phyloP scores from a whole-genome alignment of 2,329 filamentous ascomycete genomes.

The Diplodia scrobiculata region DNA sequence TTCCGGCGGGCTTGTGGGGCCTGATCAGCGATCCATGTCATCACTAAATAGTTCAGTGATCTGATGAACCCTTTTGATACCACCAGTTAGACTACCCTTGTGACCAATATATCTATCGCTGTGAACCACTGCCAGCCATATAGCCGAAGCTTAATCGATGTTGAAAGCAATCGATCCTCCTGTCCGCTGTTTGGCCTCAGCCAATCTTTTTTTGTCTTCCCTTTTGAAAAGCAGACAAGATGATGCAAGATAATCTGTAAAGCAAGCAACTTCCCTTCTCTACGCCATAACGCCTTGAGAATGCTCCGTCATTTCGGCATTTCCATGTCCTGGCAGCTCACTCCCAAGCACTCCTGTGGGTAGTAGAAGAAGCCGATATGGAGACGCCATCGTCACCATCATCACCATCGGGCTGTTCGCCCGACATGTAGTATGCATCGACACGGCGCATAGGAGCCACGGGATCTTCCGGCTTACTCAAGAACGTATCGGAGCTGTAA shows the following conservation, averaged over 20 bases:
- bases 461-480: not conserved
- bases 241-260: not conserved
- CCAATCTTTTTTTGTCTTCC: not conserved
- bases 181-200: not conserved
- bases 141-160: not conserved
- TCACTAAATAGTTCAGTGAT: no score
- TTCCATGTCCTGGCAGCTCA: not conserved
- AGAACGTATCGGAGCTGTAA: not conserved
- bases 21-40: no score
- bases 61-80: no score
- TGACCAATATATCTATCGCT: not conserved
- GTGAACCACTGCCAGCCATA: not conserved
- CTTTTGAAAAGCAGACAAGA: not conserved
- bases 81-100: no score
- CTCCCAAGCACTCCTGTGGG: not conserved
- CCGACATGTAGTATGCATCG: not conserved
- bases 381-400: not conserved
- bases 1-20: no score
- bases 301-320: not conserved
- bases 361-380: not conserved
- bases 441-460: not conserved
- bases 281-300: no score
- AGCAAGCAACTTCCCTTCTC: not conserved
- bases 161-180: not conserved
- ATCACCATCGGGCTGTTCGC: not conserved